Conservation (phyloP, 2,329 filamentous ascomycete species). For the Bipolaris cookei region DNA sequence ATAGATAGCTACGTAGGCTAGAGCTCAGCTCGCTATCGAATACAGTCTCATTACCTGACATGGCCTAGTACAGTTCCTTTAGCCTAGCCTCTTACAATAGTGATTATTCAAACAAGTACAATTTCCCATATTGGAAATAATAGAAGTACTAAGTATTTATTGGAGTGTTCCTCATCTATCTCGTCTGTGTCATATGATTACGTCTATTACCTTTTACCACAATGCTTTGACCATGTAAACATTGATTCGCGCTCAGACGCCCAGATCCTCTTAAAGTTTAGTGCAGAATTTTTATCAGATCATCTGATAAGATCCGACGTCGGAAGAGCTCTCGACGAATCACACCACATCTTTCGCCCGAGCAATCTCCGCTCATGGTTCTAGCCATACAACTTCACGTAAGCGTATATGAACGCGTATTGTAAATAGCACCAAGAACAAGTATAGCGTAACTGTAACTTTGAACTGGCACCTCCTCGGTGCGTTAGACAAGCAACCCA, state of each 20-base stretch:
- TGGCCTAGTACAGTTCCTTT: no score
- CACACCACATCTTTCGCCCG: background rate
- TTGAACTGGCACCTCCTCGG: background rate
- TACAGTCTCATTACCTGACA: no score
- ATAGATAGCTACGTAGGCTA: no score
- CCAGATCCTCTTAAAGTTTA: background rate
- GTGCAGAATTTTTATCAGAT: constrained; percentile 19
- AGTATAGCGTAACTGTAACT: background rate
- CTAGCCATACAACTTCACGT: background rate
- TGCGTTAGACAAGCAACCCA: background rate
- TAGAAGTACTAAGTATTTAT: no score
- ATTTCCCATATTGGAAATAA: no score
- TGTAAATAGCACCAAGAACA: background rate
- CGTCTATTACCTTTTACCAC: background rate
- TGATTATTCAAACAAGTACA: no score
- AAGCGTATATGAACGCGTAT: background rate
- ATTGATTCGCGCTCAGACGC: background rate
- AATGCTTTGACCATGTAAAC: background rate
- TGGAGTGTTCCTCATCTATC: background rate
- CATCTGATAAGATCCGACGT: constrained; percentile 28
- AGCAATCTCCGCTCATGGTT: constrained; percentile 8
- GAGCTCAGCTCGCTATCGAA: no score
- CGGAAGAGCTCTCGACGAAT: constrained; percentile 7
- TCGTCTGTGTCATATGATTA: no score
- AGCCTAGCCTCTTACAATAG: no score